A percentile compares a stretch with the other conserved stretches of the same genome.
Evolutionary conservation across 176 grass and related monocot genomes (phyloP).

Genomic region (Oryza rufipogon): DNA sequence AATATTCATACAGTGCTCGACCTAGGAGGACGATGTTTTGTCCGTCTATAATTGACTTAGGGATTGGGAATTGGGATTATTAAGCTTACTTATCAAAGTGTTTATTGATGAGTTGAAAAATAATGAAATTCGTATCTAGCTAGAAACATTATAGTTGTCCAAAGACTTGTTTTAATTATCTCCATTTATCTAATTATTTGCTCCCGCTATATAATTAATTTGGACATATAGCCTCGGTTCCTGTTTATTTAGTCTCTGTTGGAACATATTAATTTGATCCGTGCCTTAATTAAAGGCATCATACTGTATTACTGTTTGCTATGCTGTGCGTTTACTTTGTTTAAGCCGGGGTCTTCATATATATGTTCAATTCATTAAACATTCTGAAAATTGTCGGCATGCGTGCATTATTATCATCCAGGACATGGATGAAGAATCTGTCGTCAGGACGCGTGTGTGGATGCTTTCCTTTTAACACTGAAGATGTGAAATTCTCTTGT

Average conservation of each 20-base stretch:
- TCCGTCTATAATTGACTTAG: background rate
- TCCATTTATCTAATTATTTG: no score
- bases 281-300: no score
- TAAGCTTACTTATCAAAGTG: background rate
- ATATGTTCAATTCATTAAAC: background rate
- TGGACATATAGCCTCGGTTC: no score
- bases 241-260: background rate
- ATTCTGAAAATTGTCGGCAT: background rate
- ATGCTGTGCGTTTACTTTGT: background rate
- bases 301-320: no score
- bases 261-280: background rate
- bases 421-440: background rate
- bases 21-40: background rate
- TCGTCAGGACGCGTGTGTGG: background rate
- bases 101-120: background rate
- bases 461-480: background rate
- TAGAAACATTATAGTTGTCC: background rate
- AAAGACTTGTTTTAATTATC: background rate
- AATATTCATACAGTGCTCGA: background rate
- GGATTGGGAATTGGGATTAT: background rate
- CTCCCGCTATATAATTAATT: no score
- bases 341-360: background rate
- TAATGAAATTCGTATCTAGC: background rate
- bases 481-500: background rate
- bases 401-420: background rate